phyloP scores from a whole-genome alignment of 176 grass and related monocot species.

The Thalia dealbata region DNA sequence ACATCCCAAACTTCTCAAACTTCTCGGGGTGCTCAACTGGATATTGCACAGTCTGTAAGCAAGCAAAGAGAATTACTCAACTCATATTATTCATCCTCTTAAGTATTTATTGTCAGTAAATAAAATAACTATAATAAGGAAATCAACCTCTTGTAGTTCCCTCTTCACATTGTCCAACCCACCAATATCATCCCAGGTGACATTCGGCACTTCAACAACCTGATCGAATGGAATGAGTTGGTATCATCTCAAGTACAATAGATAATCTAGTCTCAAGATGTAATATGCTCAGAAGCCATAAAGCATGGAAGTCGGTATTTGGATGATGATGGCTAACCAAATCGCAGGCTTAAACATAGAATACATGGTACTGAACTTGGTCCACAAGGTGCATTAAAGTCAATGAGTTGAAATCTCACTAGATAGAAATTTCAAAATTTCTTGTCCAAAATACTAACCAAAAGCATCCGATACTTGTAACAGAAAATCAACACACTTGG shows the following conservation, averaged over 20 bases:
- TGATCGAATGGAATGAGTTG: background rate
- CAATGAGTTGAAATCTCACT: too few relatives aligned
- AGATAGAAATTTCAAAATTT: too few relatives aligned
- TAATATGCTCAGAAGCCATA: background rate
- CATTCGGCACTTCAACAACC: constrained; percentile 21
- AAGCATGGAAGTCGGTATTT: background rate
- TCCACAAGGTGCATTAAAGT: too few relatives aligned
- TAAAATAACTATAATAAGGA: background rate
- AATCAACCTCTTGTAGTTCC: constrained; percentile 17
- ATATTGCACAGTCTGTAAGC: constrained; percentile 13
- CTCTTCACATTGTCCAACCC: constrained; percentile 20
- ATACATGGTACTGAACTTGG: background rate
- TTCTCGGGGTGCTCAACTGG: constrained; percentile 24
- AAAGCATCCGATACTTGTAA: too few relatives aligned
- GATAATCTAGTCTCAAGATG: background rate
- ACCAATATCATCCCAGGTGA: constrained; percentile 18
- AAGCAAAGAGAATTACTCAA: background rate
- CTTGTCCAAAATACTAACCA: too few relatives aligned
- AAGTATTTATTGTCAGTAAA: background rate
- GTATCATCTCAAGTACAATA: background rate
- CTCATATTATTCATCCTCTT: background rate
- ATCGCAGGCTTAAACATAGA: background rate
- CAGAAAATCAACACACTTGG: background rate
- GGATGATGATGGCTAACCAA: background rate
- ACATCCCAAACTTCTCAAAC: constrained; percentile 25